Conservation (phyloP, 2,329 filamentous ascomycete species). For the Chrysosporium queenslandicum region DNA sequence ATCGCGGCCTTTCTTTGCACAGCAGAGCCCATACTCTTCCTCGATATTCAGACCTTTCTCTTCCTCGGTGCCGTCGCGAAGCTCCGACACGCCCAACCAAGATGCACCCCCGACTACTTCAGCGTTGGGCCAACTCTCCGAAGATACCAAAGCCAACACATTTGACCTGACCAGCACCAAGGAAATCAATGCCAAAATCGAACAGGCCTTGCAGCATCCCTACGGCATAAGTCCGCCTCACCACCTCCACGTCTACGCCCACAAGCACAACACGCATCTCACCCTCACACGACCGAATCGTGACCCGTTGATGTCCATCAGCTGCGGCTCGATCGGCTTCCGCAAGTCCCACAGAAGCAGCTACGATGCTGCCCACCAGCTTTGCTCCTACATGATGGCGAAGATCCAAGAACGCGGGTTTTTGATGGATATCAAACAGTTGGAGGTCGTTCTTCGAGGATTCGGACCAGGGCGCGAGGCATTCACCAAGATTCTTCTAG, state of each 20-base stretch:
- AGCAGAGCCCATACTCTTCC: neutral
- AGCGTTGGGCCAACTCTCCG: constrained; percentile 1
- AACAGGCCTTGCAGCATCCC: constrained; percentile 3
- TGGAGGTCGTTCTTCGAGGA: constrained; percentile 75
- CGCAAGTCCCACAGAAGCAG: constrained; percentile 65
- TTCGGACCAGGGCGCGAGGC: constrained; percentile 84
- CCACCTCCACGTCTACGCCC: constrained; percentile 76
- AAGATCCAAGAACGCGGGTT: constrained; percentile 74
- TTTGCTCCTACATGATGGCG: constrained; percentile 72
- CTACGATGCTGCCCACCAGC: constrained; percentile 88
- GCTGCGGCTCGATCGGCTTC: constrained; percentile 85
- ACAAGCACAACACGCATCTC: constrained; percentile 92
- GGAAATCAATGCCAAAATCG: neutral
- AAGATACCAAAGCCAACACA: constrained; percentile 2
- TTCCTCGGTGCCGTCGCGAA: neutral
- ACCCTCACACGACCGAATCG: constrained; percentile 76
- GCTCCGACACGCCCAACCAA: neutral
- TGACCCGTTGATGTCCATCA: constrained; percentile 67
- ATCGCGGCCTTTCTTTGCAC: neutral
- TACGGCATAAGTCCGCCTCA: constrained; percentile 26
- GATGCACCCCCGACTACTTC: neutral
- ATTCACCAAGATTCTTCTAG: constrained; percentile 77
- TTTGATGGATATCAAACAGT: constrained; percentile 59
- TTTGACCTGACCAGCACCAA: neutral
- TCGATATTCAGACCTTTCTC: constrained; percentile 8